A percentile compares a stretch with the other conserved stretches of the same genome.
phyloP scores from a whole-genome alignment of 1,284 basidiomycete species.

The Coniferiporia weirii region DNA sequence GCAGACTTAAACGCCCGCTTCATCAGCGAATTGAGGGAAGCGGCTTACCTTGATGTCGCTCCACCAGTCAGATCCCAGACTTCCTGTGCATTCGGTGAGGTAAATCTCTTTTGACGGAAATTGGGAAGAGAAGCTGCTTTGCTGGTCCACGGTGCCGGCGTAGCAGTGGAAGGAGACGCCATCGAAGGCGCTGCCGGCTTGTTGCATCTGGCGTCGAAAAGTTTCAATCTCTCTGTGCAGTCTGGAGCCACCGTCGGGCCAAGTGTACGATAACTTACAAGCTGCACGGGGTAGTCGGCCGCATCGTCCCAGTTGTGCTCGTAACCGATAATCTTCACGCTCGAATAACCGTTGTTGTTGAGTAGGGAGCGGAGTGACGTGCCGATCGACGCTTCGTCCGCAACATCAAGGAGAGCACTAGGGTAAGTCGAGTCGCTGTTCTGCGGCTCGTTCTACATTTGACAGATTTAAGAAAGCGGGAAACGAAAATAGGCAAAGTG shows the following conservation, averaged over 20 bases:
- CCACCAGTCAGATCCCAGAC: conserved; percentile 65
- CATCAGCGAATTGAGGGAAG: not conserved
- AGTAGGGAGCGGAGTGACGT: conserved; percentile 39
- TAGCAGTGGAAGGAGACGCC: conserved; percentile 52
- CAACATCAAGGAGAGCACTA: conserved; percentile 37
- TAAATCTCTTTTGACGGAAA: conserved; percentile 46
- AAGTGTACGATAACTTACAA: conserved; percentile 19
- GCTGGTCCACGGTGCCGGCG: conserved; percentile 34
- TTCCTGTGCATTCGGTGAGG: conserved; percentile 50
- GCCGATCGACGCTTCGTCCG: conserved; percentile 42
- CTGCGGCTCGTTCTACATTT: conserved; percentile 41
- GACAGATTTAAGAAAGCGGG: not conserved
- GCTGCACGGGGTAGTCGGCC: conserved; percentile 39
- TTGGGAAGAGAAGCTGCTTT: conserved; percentile 39
- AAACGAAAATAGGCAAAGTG: not conserved
- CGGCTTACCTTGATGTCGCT: conserved; percentile 60
- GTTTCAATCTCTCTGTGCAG: not conserved
- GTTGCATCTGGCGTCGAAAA: conserved; percentile 37
- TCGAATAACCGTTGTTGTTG: conserved; percentile 42
- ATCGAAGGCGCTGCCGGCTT: conserved; percentile 39
- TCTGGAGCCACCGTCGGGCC: not conserved
- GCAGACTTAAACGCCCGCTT: conserved; percentile 11
- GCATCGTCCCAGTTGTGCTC: conserved; percentile 52
- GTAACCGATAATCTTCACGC: conserved; percentile 45
- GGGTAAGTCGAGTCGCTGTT: conserved; percentile 51